phyloP scores from a whole-genome alignment of 257 asterid genomes.

The Scutellaria barbata region DNA sequence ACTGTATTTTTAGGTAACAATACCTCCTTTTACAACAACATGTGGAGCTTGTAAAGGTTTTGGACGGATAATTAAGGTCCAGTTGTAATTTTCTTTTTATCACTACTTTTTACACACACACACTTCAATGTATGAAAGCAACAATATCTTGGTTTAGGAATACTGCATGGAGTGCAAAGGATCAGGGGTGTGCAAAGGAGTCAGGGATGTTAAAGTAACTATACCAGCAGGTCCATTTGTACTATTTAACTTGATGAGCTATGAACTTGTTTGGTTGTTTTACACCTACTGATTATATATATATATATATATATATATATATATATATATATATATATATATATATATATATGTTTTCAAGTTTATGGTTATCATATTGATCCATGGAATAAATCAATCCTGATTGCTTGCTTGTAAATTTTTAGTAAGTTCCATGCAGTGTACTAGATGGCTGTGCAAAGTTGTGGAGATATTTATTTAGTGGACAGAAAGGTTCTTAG shows the following conservation, averaged over 20 bases:
- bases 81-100: slow-evolving; percentile 4
- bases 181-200: slow-evolving; percentile 74
- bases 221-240: slow-evolving; percentile 73
- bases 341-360: no score
- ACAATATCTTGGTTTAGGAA: slow-evolving; percentile 49
- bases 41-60: slow-evolving; percentile 80
- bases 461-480: slow-evolving; percentile 25
- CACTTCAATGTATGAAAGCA: slow-evolving; percentile 19
- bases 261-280: slow-evolving; percentile 18
- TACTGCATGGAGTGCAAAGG: slow-evolving; percentile 73
- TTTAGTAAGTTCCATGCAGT: neutral
- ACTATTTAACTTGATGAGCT: slow-evolving; percentile 28
- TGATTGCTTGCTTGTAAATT: slow-evolving; percentile 16
- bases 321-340: no score
- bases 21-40: slow-evolving; percentile 79
- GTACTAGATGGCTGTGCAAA: slow-evolving; percentile 5
- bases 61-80: slow-evolving; percentile 77
- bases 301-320: no score
- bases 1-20: slow-evolving; percentile 57
- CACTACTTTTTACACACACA: slow-evolving; percentile 11
- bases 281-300: neutral
- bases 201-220: slow-evolving; percentile 73
- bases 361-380: slow-evolving; percentile 8
- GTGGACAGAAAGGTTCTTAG: slow-evolving; percentile 21
- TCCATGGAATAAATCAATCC: slow-evolving; percentile 17